Conservation (phyloP, 805 yeast species). For the Clavispora phyllophila region DNA sequence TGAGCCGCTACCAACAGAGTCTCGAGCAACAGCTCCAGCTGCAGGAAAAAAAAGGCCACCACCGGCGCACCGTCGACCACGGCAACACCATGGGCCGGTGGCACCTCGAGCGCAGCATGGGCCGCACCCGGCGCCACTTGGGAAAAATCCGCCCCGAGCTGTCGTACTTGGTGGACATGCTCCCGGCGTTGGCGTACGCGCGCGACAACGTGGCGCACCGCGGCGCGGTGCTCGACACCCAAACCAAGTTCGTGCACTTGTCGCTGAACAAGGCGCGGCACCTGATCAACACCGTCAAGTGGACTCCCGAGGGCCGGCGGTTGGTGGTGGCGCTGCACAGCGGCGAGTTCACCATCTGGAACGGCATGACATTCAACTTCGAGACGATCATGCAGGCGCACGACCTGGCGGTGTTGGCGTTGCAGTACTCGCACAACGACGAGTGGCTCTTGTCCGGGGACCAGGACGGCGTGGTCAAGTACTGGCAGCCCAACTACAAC, state of each 20-base stretch:
- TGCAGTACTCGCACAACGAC: conserved; percentile 81
- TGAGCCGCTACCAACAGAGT: conserved; percentile 24
- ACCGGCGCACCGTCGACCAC: conserved; percentile 72
- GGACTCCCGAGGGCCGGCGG: conserved; percentile 97
- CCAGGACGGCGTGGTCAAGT: conserved; percentile 84
- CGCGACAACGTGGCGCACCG: conserved; percentile 24
- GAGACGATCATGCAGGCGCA: conserved; percentile 99
- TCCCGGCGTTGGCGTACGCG: conserved; percentile 62
- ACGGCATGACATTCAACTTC: conserved; percentile 89
- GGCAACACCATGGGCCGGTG: conserved; percentile 71
- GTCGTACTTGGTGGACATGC: conserved; percentile 54
- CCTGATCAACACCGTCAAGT: conserved; percentile 80
- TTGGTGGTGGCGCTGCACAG: conserved; percentile 83
- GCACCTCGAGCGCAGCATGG: conserved; percentile 42
- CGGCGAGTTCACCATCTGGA: conserved; percentile 97
- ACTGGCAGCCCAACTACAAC: conserved; percentile 97
- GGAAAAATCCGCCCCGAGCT: conserved; percentile 66
- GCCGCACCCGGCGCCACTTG: conserved; percentile 37
- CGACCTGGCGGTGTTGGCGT: conserved; percentile 77
- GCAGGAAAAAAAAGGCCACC: conserved; percentile 48
- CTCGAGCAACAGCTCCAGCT: conserved; percentile 40
- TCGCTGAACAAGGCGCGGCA: conserved; percentile 89
- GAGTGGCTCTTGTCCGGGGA: conserved; percentile 96
- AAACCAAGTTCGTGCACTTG: conserved; percentile 82
- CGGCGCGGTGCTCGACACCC: conserved; percentile 54